Evolutionary conservation across 805 yeast species (phyloP).

Genomic region (Cyberlindnera subsufficiens): DNA sequence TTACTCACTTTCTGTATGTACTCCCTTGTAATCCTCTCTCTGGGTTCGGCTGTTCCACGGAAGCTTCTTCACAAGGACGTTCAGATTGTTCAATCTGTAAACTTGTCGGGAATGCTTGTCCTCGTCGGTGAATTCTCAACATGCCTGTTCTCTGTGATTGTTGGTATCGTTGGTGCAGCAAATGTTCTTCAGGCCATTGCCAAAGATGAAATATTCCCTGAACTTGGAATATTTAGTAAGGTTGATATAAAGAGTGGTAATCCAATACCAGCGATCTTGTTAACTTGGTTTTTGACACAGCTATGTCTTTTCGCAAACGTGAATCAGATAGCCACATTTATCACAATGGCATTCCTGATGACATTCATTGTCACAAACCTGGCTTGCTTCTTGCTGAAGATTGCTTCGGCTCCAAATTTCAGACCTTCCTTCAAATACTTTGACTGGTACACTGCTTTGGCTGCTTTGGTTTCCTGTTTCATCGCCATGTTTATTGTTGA

Average conservation of each 20-base stretch:
- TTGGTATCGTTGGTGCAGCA: slow-evolving; percentile 96
- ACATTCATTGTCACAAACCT: slow-evolving; percentile 91
- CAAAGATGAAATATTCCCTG: slow-evolving; percentile 83
- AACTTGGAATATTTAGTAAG: slow-evolving; percentile 52
- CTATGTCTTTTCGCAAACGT: slow-evolving; percentile 83
- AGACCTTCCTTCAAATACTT: slow-evolving; percentile 92
- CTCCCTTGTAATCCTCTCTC: slow-evolving; percentile 69
- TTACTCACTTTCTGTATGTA: slow-evolving; percentile 72
- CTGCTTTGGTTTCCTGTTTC: slow-evolving; percentile 66
- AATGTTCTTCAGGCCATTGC: slow-evolving; percentile 88
- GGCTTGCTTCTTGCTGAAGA: slow-evolving; percentile 82
- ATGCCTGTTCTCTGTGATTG: slow-evolving; percentile 85
- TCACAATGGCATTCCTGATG: slow-evolving; percentile 96
- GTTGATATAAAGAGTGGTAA: slow-evolving; percentile 42
- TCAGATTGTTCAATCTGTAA: slow-evolving; percentile 80
- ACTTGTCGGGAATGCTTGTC: slow-evolving; percentile 59
- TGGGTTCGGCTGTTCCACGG: slow-evolving; percentile 80
- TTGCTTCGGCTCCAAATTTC: slow-evolving; percentile 97
- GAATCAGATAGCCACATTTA: slow-evolving; percentile 89
- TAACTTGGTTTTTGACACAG: slow-evolving; percentile 83
- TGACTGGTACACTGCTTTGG: slow-evolving; percentile 71
- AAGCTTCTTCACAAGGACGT: slow-evolving; percentile 70
- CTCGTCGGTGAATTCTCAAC: slow-evolving; percentile 90
- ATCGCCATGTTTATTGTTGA: slow-evolving; percentile 93
- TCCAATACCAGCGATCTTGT: slow-evolving; percentile 58